Percentiles rank a stretch among this genome's conserved stretches.
These are phyloP conservation scores for Aureobasidium sp. DNA, from an alignment of 2,329 filamentous ascomycete genomes.

Conservation along the genomic window DNA sequence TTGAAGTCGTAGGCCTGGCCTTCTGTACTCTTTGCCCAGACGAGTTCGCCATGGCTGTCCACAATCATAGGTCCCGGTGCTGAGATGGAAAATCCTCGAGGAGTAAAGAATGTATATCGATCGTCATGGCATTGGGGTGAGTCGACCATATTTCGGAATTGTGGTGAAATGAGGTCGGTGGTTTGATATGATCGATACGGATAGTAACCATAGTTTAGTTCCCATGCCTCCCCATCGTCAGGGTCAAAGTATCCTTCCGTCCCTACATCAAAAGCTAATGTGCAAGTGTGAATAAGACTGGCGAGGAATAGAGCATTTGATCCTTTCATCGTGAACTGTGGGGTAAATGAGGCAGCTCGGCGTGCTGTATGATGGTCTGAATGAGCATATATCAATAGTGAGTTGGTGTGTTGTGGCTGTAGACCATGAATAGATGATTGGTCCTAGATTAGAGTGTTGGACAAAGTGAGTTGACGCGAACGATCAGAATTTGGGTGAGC, in stretches of 20 bases:
- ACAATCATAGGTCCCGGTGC: conserved; percentile 38
- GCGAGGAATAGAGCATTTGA: neutral
- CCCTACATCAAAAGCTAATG: conserved; percentile 15
- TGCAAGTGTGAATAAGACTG: neutral
- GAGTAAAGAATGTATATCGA: conserved; percentile 33
- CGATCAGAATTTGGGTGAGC: neutral
- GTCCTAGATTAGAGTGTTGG: neutral
- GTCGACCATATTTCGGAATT: conserved; percentile 11
- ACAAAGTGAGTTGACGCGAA: neutral
- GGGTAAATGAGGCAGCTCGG: neutral
- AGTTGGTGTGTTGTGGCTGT: neutral
- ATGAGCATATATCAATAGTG: conserved; percentile 17
- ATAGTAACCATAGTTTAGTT: conserved; percentile 23
- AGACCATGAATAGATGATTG: neutral
- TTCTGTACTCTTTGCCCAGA: conserved; percentile 36
- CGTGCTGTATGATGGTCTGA: neutral
- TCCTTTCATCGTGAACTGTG: conserved; percentile 11
- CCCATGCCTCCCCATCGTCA: conserved; percentile 21
- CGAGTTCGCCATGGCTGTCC: conserved; percentile 32
- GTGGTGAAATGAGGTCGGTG: conserved; percentile 21
- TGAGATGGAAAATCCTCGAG: conserved; percentile 33
- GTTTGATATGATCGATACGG: conserved; percentile 22
- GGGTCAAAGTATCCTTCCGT: conserved; percentile 17
- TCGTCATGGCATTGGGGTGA: conserved; percentile 20
- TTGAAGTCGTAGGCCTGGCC: conserved; percentile 39